These are phyloP conservation scores for Gynostemma pentaphyllum DNA, from an alignment of 306 rosid genomes.

Conservation along the genomic window DNA sequence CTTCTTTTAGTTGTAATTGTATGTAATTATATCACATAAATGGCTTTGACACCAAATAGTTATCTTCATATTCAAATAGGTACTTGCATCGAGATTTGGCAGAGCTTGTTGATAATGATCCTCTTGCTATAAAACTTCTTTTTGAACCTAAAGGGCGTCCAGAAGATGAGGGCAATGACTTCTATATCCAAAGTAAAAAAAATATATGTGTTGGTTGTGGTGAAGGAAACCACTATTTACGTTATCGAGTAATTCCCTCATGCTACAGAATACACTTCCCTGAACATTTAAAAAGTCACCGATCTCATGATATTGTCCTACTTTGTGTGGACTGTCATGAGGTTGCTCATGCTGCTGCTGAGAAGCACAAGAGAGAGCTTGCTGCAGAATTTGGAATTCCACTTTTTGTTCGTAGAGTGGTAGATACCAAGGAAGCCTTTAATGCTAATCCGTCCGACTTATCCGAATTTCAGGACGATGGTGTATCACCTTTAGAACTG, in stretches of 20 bases:
- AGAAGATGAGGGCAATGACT: constrained; percentile 92
- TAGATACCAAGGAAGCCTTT: constrained; percentile 36
- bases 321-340: constrained; percentile 99
- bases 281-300: constrained; percentile 93
- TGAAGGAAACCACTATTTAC: constrained; percentile 79
- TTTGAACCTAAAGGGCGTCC: constrained; percentile 99
- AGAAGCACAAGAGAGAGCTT: constrained; percentile 69
- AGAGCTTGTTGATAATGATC: constrained; percentile 63
- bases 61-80: constrained; percentile 37
- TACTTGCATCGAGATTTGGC: constrained; percentile 71
- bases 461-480: constrained; percentile 36
- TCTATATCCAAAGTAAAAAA: constrained; percentile 85
- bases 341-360: constrained; percentile 94
- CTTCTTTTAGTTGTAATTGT: constrained; percentile 11
- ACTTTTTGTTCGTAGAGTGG: constrained; percentile 62
- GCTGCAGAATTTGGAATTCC: constrained; percentile 91
- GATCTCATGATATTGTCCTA: constrained; percentile 92
- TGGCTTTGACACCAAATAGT: constrained; percentile 9
- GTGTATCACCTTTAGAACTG: constrained; percentile 88
- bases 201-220: constrained; percentile 98
- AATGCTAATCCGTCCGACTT: constrained; percentile 20
- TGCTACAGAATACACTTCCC: constrained; percentile 96
- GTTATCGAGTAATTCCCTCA: constrained; percentile 90
- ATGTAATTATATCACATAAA: not conserved
- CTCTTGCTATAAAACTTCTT: constrained; percentile 90